Evolutionary conservation across 192 early-diverging fungal genomes (phyloP), one percentile per base, ranked within the genome.

Genomic region (Podila horticola): DNA sequence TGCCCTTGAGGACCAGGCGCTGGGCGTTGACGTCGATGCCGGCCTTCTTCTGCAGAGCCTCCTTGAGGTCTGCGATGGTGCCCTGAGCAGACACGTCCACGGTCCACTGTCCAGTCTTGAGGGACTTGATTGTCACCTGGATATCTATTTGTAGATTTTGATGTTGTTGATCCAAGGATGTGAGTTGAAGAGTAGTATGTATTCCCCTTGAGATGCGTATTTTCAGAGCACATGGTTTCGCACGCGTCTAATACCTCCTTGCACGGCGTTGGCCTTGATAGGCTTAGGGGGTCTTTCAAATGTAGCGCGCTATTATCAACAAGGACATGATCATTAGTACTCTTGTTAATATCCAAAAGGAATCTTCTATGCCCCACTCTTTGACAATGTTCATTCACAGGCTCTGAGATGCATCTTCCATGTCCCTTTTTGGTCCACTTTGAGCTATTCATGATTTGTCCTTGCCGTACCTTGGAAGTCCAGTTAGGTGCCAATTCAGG

Each of bases 1-100:
- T 91, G 26, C 90, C 90, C 58, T 87, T 89, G 30, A 91, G 72
- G 58, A 91, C 83, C 28, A 91, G 70, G 30, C 90, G 86, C 66
- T 91, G 90, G 19, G 84, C 64, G 7, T 33, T 58, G 10, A 65
- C 64, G 10, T 70, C 60, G 58, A 85, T 79, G 19, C 70, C 71
- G 26, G 82, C 60, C 62, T 85, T 71, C 0, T 31, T 45, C 36
- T 75, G 70, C 49, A 85, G 57, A n/a, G 74, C 76, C 50, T 79
- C 67, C 67, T 86, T 86, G 34, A 86, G 67, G 12, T 79, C 68
- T 2, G 68, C 22, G 20, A 87, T 71, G 12, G 86, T 83, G n/a
- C 74, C 82, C 10, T 81, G 73, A 24, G 79, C 59, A n/a, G 71
- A 66, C 20, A 87, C 71, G 58, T 71, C 50, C 8, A 85, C 71